Percentiles rank a stretch among this genome's conserved stretches.
Conservation (phyloP, 257 asterid species). For the Jacaranda copaia region DNA sequence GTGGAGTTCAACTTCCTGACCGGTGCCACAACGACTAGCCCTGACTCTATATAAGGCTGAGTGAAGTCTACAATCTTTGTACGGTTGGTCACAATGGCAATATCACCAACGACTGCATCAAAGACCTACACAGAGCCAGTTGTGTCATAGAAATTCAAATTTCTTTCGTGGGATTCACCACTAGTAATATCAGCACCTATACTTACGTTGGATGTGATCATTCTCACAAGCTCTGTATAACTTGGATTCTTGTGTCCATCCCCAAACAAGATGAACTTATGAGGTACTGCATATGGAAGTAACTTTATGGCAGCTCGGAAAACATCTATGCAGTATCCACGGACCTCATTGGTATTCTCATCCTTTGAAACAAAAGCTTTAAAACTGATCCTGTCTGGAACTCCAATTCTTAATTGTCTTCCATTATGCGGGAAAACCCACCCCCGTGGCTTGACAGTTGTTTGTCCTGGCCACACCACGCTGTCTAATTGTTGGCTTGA, state of each 20-base stretch:
- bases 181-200: not conserved
- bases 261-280: conserved; percentile 67
- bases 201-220: conserved; percentile 63
- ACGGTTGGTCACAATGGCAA: conserved; percentile 75
- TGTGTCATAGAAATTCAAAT: conserved; percentile 24
- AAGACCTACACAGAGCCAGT: conserved; percentile 53
- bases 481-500: conserved; percentile 54
- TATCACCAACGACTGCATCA: conserved; percentile 90
- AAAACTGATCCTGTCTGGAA: conserved; percentile 73
- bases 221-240: conserved; percentile 58
- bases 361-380: conserved; percentile 62
- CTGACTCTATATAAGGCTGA: conserved; percentile 85
- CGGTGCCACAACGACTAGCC: conserved; percentile 77
- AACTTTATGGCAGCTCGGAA: conserved; percentile 70
- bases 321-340: conserved; percentile 78
- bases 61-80: conserved; percentile 79
- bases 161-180: not conserved
- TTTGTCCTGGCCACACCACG: conserved; percentile 79
- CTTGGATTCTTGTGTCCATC: conserved; percentile 73
- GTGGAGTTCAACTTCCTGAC: conserved; percentile 55
- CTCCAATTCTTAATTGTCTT: conserved; percentile 68
- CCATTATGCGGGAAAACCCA: conserved; percentile 84
- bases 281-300: conserved; percentile 81
- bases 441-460: conserved; percentile 69
- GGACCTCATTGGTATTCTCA: conserved; percentile 40